Evolutionary conservation across 129 eudicot species (phyloP).

Genomic region (Heracleum sosnowskyi): DNA sequence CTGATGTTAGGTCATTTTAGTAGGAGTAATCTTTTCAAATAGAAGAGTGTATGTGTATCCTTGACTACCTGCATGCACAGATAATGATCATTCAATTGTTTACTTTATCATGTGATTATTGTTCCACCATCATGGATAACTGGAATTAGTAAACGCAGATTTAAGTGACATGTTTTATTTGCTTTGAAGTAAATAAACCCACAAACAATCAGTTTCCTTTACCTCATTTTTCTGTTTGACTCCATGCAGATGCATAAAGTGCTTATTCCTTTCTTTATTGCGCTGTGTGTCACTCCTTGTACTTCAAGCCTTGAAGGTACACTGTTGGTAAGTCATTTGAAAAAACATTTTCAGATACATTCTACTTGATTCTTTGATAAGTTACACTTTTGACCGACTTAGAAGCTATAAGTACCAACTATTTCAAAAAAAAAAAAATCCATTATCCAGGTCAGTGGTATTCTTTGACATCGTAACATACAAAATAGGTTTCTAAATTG

Average conservation of each 20-base stretch:
- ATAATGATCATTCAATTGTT: not conserved
- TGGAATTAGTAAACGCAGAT: not conserved
- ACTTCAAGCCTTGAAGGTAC: constrained; percentile 91
- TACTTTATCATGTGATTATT: not conserved
- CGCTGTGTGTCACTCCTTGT: constrained; percentile 74
- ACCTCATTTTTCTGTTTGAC: constrained; percentile 4
- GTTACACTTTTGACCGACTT: too few relatives aligned
- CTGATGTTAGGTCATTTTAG: not conserved
- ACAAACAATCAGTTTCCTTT: not conserved
- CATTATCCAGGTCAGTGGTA: not conserved
- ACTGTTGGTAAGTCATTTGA: constrained; percentile 63
- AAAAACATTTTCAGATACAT: not conserved
- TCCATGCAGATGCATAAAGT: constrained; percentile 86
- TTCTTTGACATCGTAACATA: not conserved
- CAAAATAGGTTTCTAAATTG: not conserved
- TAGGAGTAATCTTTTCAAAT: not conserved
- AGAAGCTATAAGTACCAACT: not conserved
- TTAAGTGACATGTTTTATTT: not conserved
- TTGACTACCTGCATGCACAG: not conserved
- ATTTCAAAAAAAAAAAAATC: too few relatives aligned
- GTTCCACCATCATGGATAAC: not conserved
- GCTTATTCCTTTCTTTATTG: constrained; percentile 69
- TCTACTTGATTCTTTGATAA: not conserved
- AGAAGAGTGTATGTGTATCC: not conserved
- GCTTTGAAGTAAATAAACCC: not conserved